phyloP scores from a whole-genome alignment of 768 basidiomycete genomes.

The Termitomyces bulborhizus region DNA sequence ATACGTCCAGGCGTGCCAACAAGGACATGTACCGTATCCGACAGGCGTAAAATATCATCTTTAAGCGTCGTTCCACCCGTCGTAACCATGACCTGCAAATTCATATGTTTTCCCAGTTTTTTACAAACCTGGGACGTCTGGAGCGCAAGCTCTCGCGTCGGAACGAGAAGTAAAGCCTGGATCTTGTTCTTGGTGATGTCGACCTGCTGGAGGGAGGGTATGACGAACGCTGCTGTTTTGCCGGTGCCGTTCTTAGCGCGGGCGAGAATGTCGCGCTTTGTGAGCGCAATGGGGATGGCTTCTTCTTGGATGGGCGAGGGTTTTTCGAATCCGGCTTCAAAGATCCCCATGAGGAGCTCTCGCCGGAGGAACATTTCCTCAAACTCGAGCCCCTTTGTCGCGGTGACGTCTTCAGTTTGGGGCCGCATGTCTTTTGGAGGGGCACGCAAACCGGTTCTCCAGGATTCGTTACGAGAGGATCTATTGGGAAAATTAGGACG shows the following conservation, averaged over 20 bases:
- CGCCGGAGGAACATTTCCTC: conserved; percentile 91
- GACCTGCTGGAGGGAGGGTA: conserved; percentile 91
- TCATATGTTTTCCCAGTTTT: conserved; percentile 93
- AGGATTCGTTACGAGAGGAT: conserved; percentile 37
- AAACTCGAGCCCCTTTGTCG: conserved; percentile 90
- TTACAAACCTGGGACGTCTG: conserved; percentile 99
- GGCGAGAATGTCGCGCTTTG: conserved; percentile 89
- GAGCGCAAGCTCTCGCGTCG: conserved; percentile 96
- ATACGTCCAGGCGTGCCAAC: conserved; percentile 97
- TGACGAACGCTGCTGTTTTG: conserved; percentile 98
- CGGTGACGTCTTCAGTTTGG: conserved; percentile 95
- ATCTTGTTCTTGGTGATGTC: conserved; percentile 82
- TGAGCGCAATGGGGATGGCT: conserved; percentile 92
- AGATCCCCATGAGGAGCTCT: conserved; percentile 99
- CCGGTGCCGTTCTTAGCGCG: conserved; percentile 97
- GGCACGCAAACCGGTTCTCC: conserved; percentile 75
- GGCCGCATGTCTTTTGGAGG: conserved; percentile 91
- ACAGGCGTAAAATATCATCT: conserved; percentile 92
- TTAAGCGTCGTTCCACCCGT: conserved; percentile 97
- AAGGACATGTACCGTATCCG: conserved; percentile 89
- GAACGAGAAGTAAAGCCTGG: conserved; percentile 93
- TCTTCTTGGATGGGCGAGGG: conserved; percentile 99
- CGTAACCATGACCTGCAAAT: conserved; percentile 96
- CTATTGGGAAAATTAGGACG: conserved; percentile 13
- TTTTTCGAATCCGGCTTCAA: conserved; percentile 94